Evolutionary conservation across 2,329 filamentous ascomycete genomes (phyloP).

Genomic region (Talaromyces sp.): DNA sequence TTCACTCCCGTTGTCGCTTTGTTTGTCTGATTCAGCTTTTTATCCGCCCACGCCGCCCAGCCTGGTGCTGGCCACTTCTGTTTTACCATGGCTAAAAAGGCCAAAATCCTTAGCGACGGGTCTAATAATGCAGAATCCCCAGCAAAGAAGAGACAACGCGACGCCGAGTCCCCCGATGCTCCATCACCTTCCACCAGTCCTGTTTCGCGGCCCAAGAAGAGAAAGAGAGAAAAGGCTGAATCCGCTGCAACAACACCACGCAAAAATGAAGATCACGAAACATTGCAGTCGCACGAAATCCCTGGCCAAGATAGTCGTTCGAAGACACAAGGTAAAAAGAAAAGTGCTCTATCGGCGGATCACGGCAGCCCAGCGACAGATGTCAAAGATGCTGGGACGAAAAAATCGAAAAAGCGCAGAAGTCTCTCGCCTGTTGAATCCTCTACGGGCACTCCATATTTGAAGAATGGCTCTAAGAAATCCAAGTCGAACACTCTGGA

Average conservation of each 20-base stretch:
- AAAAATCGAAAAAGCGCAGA: neutral
- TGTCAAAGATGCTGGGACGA: neutral
- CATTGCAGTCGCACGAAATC: neutral
- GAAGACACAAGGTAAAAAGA: conserved; percentile 23
- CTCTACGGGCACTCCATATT: neutral
- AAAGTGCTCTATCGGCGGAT: conserved; percentile 24
- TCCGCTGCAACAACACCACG: neutral
- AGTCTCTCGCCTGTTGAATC: neutral
- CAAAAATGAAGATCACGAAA: neutral
- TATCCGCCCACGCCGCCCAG: neutral
- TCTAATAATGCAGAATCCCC: neutral
- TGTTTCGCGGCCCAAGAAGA: conserved; percentile 35
- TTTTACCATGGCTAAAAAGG: conserved; percentile 4
- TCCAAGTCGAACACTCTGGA: neutral
- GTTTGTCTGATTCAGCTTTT: neutral
- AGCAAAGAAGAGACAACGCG: neutral
- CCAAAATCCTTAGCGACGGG: neutral
- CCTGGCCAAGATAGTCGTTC: conserved; percentile 25
- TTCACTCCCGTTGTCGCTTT: neutral
- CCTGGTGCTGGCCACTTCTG: neutral
- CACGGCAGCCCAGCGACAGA: conserved; percentile 21
- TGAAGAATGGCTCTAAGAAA: neutral
- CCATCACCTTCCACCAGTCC: conserved; percentile 6
- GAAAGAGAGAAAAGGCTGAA: conserved; percentile 19
- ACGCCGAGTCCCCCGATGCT: neutral